Evolutionary conservation across 176 grass and related monocot genomes (phyloP).

Genomic region (Carex scoparia): DNA sequence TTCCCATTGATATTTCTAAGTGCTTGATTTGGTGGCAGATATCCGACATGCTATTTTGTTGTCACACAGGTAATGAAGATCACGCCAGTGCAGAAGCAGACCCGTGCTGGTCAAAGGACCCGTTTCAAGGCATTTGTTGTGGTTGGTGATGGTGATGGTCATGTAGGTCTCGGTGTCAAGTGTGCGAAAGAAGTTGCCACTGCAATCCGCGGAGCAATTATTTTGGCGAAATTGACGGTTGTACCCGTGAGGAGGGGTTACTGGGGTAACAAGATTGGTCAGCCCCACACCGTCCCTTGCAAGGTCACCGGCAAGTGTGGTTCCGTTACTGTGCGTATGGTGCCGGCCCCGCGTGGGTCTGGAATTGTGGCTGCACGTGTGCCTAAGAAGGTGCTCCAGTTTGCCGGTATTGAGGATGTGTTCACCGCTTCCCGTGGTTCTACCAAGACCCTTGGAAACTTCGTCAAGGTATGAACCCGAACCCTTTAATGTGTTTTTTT

Average conservation of each 20-base stretch:
- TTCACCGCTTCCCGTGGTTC: constrained; percentile 72
- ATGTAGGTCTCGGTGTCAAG: constrained; percentile 83
- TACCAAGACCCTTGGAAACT: constrained; percentile 82
- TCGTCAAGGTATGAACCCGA: constrained; percentile 51
- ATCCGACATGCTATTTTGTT: background rate
- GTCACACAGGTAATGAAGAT: constrained; percentile 68
- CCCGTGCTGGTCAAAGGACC: constrained; percentile 77
- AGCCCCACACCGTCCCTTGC: constrained; percentile 84
- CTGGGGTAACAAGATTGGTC: constrained; percentile 89
- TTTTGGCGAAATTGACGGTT: constrained; percentile 71
- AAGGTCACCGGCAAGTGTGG: constrained; percentile 91
- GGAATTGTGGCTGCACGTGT: constrained; percentile 66
- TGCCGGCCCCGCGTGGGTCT: constrained; percentile 64
- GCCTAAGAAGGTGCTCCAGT: constrained; percentile 88
- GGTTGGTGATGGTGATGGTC: constrained; percentile 67
- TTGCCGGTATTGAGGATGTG: constrained; percentile 72
- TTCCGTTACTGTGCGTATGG: constrained; percentile 77
- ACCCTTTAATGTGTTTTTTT: background rate
- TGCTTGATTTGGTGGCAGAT: background rate
- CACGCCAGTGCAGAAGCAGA: constrained; percentile 83
- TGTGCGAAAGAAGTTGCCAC: constrained; percentile 91
- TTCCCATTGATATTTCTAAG: too few species aligned
- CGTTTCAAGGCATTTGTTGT: constrained; percentile 92
- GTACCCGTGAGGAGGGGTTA: constrained; percentile 65
- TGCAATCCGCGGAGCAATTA: constrained; percentile 85